Evolutionary conservation across 345 rosid genomes (phyloP), one percentile per base, ranked within the genome.

Genomic region (Linum tenue): DNA sequence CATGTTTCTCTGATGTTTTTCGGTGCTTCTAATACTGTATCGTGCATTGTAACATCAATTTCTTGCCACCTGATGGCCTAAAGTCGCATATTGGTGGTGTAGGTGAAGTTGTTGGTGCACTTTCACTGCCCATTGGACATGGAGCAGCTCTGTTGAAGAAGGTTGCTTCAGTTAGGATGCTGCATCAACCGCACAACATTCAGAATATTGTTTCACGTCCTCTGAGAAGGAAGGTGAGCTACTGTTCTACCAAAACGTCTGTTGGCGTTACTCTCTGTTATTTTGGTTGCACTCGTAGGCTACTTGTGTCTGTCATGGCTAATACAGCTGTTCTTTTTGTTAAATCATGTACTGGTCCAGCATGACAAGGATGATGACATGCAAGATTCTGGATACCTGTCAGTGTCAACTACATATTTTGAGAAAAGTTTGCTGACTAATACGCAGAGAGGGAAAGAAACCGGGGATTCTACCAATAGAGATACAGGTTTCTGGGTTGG

Each of bases 61-160:
- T 44, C 14, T 48, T 12, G 53, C 14, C 53, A 10, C 53, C 53
- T 48, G 53, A 48, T 9, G 53, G 14, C 53, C 9, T 48, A 48
- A 48, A 48, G 14, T 12, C 53, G 50, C 7, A 50, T 62, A 58
- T n/a, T 73, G 70, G 58, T 75, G n/a, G 72, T 77, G 50, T 81
- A 94, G 99, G 99, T 73, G 99, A 94, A 80, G 96, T 94, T 72
- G 83, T 86, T 15, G 97, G 99, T 71, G 85, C 95, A 5, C 81
- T 90, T 72, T 90, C 96, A 62, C 80, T 94, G 75, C 83, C 90
- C 72, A 82, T 90, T 83, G 95, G 89, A 64, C 85, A 74, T 78
- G 88, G 88, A 55, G 78, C 76, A 58, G 79, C 55, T 66, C 68
- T 64, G 55, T 75, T 94, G 69, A 84, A 85, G 81, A 90, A 90